A percentile compares a stretch with the other conserved stretches of the same genome.
These are phyloP conservation scores for Saccharomycopsis fibuligera DNA, from an alignment of 805 yeast species.

Conservation along the genomic window DNA sequence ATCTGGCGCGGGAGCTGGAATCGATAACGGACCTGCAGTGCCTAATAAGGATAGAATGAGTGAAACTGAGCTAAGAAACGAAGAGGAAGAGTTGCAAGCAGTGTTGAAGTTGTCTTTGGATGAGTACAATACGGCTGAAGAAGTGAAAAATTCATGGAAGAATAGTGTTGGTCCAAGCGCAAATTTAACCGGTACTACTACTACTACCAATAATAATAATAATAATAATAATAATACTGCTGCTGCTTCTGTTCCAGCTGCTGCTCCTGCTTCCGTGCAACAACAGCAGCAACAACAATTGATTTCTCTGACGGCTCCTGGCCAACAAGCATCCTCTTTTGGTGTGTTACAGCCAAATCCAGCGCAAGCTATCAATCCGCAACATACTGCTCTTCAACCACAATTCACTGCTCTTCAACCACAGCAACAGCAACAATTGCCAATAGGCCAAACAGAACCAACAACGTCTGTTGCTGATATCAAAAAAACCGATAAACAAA, in stretches of 20 bases:
- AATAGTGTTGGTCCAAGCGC: not conserved
- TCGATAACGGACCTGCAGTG: constrained; percentile 33
- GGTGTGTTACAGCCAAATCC: not conserved
- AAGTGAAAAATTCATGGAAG: constrained; percentile 22
- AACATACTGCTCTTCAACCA: too few species aligned
- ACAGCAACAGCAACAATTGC: constrained; percentile 15
- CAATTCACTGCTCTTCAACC: too few species aligned
- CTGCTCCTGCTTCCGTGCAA: constrained; percentile 18
- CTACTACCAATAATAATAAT: too few species aligned
- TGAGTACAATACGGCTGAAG: constrained; percentile 40
- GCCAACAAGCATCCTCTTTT: constrained; percentile 17
- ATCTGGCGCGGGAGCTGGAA: constrained; percentile 20
- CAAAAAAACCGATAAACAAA: constrained; percentile 24
- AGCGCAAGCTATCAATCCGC: constrained; percentile 3
- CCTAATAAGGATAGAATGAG: constrained; percentile 52
- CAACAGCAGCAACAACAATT: constrained; percentile 20
- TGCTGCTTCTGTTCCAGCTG: constrained; percentile 3
- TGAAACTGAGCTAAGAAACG: constrained; percentile 42
- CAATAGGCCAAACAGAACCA: constrained; percentile 14
- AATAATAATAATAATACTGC: not conserved
- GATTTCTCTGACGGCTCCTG: too few species aligned
- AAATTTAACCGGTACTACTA: not conserved
- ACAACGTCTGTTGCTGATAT: constrained; percentile 19
- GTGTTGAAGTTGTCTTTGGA: constrained; percentile 69
- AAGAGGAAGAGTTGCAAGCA: constrained; percentile 74